Base-by-base conservation (phyloP, 192 early-diverging fungal genomes). In the Coemansia sp. region DNA sequence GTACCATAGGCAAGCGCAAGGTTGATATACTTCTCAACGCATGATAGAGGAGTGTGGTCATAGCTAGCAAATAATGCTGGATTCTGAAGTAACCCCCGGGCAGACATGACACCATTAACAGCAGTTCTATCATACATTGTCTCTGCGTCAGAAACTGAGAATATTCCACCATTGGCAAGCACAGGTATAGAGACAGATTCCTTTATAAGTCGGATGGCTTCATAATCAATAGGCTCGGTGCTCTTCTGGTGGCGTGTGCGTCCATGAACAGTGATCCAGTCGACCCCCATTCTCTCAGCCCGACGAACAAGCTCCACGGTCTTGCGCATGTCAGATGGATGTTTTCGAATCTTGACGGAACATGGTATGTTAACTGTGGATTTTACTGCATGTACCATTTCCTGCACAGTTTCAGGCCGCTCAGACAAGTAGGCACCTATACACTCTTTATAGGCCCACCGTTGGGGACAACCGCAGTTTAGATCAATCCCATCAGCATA, bases 391-490 rank as follows among this genome's bases (percentile, higher is more conserved):
- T 85, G 78, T 32, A 97, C 89, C 94, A 98, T 98, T 52, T 94
- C 94, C 30, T 85, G 79, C n/a, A 98, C 92, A 18, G 84, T 79
- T 44, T 98, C 96, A 9, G 96, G 96, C 34, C 90, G 71, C 30
- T 90, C 87, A 85, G 96, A 93, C 57, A 98, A 72, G 61, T 89
- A 85, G 0, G 90, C 83, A 3, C 96, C 96, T 62, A 97, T 93
- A 9, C 84, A 74, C 74, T 97, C 96, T 25, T 91, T 78, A 66
- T 92, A 88, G 0, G 96, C 96, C 94, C 94, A 97, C 73, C 87
- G 88, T 76, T 98, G 96, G 18, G 96, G 96, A 64, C 96, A 98
- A 19, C 96, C 96, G 78, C 94, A 98, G 70, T 98, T 92, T 51
- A 92, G 74, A 51, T 92, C 88, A 54, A 92, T 87, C 3, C 82